Base-by-base conservation (phyloP, 768 basidiomycete species). In the Russula earlei region DNA sequence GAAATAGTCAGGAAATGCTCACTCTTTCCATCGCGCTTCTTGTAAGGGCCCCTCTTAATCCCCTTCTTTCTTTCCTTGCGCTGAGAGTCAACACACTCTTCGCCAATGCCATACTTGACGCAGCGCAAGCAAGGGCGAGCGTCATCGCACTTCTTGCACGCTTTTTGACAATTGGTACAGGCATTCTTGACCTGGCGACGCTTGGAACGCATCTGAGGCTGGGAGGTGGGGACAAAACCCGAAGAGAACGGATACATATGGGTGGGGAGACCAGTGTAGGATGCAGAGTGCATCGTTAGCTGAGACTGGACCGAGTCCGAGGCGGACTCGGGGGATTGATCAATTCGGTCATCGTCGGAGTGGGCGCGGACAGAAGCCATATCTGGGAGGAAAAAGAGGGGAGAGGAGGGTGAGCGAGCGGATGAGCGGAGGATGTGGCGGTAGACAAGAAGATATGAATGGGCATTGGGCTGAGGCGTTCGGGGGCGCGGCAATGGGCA, bases 21-120 rank as follows among this genome's bases (percentile, higher is more conserved):
- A 88, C 87, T 80, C 79, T 85, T 87, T 79, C 81, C 83, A 86
- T 88, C 87, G 82, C 86, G 87, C 82, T 90, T 91, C 88, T 90
- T 90, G 85, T 91, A 91, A 70, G 88, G 88, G 43, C 87, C 87
- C 66, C 87, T 74, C 75, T 89, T 91, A 63, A 88, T 77, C 62
- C 87, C 87, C 68, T 87, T 89, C 70, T 88, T 89, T 66, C 91
- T 80, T 72, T 95, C 91, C 75, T 94, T 95, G 68, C 92, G 79
- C 69, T 87, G 84, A 29, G 91, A 92, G 73, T 93, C 88, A 62
- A 90, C 75, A 67, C 93, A 96, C 66, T 87, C 85, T 66, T 91
- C 87, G 46, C 82, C 78, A 61, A 87, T 78, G 65, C 89, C 91
- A 63, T 94, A 94, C 72, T 88, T 91, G 66, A 91, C 84, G 65